These are phyloP conservation scores for Backusella tarrabulga DNA, from an alignment of 192 early-diverging fungal species.

Conservation along the genomic window DNA sequence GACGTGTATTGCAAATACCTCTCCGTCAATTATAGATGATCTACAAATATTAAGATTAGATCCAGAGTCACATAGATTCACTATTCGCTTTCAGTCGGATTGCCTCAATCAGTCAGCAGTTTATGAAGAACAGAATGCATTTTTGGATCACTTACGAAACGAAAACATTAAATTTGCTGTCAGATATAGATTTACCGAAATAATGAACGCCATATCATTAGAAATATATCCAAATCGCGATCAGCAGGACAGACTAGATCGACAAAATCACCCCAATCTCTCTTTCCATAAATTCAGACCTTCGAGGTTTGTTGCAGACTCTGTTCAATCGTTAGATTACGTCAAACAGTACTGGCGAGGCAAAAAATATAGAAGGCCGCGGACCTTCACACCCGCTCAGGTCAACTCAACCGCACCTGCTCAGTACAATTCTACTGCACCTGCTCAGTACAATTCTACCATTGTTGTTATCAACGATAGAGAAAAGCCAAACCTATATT, in stretches of 20 bases:
- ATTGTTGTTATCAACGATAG: not conserved
- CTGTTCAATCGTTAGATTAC: not conserved
- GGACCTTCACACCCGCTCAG: not conserved
- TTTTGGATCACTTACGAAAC: not conserved
- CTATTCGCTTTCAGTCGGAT: not conserved
- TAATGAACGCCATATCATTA: not conserved
- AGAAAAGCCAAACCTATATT: conserved; percentile 14
- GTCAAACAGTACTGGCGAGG: not conserved
- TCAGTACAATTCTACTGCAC: not conserved
- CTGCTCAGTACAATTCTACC: not conserved
- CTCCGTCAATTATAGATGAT: not conserved
- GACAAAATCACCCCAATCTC: not conserved
- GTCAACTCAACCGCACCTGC: not conserved
- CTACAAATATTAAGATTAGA: not conserved
- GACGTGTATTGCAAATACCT: not conserved
- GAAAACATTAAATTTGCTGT: not conserved
- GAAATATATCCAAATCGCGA: not conserved
- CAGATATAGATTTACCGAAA: not conserved
- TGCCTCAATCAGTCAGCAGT: not conserved
- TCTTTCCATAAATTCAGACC: not conserved
- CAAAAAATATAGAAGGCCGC: not conserved
- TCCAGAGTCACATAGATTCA: not conserved
- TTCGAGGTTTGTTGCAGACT: not conserved
- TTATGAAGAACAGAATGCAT: not conserved
- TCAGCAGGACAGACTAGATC: not conserved